These are phyloP conservation scores for Priceomyces melissophilus DNA, from an alignment of 805 yeast species.

Conservation along the genomic window DNA sequence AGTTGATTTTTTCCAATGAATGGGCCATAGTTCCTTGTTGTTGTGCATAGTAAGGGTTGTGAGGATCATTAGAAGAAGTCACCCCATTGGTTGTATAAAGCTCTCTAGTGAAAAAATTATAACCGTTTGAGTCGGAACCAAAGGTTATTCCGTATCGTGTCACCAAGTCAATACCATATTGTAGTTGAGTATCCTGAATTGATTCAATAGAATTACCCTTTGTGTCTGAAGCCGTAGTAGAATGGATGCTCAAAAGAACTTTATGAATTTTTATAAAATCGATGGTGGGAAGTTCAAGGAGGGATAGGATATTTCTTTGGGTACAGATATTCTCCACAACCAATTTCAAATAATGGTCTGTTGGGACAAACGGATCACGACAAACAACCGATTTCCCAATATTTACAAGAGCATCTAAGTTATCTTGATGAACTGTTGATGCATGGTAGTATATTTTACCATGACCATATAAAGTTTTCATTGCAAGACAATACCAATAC, in stretches of 20 bases:
- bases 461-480: constrained; percentile 73
- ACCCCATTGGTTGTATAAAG: constrained; percentile 33
- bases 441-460: constrained; percentile 85
- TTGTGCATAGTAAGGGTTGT: constrained; percentile 29
- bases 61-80: constrained; percentile 26
- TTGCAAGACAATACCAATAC: constrained; percentile 75
- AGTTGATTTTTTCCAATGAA: constrained; percentile 50
- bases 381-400: constrained; percentile 77
- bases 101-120: constrained; percentile 54
- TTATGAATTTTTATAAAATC: constrained; percentile 67
- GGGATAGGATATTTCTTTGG: constrained; percentile 56
- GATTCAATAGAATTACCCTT: constrained; percentile 17
- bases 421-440: constrained; percentile 80
- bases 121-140: constrained; percentile 63
- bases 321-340: constrained; percentile 76
- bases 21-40: constrained; percentile 21
- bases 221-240: constrained; percentile 10
- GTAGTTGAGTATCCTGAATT: constrained; percentile 44
- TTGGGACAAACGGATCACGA: constrained; percentile 80
- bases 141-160: constrained; percentile 63
- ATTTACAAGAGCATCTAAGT: constrained; percentile 72
- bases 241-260: constrained; percentile 57
- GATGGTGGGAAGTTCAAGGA: constrained; percentile 56
- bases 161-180: constrained; percentile 58
- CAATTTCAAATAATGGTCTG: constrained; percentile 70